phyloP scores from a whole-genome alignment of 2,329 filamentous ascomycete genomes.

The Thermomyces lanuginosus region DNA sequence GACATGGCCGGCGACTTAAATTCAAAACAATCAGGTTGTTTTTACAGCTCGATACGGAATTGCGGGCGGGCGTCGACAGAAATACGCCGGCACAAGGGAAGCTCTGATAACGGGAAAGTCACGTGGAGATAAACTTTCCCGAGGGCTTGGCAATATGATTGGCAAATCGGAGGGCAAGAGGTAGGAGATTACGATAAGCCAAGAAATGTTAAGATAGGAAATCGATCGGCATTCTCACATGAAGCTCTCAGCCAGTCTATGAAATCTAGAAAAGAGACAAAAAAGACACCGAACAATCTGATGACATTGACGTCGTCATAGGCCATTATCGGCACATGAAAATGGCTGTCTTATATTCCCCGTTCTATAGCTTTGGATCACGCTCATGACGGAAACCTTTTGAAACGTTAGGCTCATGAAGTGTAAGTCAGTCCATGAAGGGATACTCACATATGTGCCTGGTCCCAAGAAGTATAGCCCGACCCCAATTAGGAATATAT shows the following conservation, averaged over 20 bases:
- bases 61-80: constrained; percentile 16
- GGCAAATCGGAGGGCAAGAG: too few relatives aligned
- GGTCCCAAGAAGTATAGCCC: constrained; percentile 68
- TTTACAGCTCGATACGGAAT: too few relatives aligned
- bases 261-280: constrained; percentile 4
- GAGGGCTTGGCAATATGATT: not conserved
- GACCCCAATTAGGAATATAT: constrained; percentile 54
- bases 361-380: constrained; percentile 50
- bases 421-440: constrained; percentile 24
- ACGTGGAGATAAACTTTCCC: constrained; percentile 19
- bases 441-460: constrained; percentile 52
- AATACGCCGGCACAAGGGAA: not conserved
- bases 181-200: constrained; percentile 5
- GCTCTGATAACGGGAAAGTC: constrained; percentile 20
- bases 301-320: constrained; percentile 11
- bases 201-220: constrained; percentile 4
- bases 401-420: constrained; percentile 4
- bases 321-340: constrained; percentile 42
- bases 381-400: constrained; percentile 28
- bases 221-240: constrained; percentile 2
- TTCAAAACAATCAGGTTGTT: too few relatives aligned
- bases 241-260: constrained; percentile 5
- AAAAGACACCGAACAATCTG: constrained; percentile 2
- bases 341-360: constrained; percentile 56
- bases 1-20: too few relatives aligned